A percentile compares a stretch with the other conserved stretches of the same genome.
phyloP scores from a whole-genome alignment of 805 yeast species.

The Wickerhamomyces canadensis region DNA sequence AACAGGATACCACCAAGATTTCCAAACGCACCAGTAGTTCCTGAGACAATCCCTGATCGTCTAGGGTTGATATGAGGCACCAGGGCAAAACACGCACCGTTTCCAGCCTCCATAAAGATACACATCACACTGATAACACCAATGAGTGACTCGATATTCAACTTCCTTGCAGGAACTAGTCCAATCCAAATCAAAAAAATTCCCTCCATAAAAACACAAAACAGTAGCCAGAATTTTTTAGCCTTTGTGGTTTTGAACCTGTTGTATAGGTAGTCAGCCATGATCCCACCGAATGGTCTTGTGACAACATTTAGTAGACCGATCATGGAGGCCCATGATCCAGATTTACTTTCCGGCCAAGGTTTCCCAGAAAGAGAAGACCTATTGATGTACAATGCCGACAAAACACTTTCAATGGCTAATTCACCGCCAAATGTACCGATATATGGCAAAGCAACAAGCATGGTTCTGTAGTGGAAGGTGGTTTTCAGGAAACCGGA shows the following conservation, averaged over 20 bases:
- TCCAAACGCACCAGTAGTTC: constrained; percentile 32
- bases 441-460: constrained; percentile 23
- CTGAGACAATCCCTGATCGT: constrained; percentile 33
- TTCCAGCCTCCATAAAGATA: constrained; percentile 33
- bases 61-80: constrained; percentile 31
- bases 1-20: constrained; percentile 32
- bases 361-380: constrained; percentile 6
- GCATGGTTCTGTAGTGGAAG: constrained; percentile 25
- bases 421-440: constrained; percentile 28
- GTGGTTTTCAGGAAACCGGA: constrained; percentile 13
- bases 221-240: constrained; percentile 29
- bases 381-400: constrained; percentile 19
- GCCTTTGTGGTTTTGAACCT: constrained; percentile 25
- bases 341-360: constrained; percentile 23
- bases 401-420: constrained; percentile 24
- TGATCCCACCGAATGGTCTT: constrained; percentile 26
- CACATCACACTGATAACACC: constrained; percentile 27
- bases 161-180: constrained; percentile 15
- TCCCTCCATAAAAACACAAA: constrained; percentile 27
- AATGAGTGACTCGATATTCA: constrained; percentile 26
- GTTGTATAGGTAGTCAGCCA: constrained; percentile 26
- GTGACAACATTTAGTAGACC: constrained; percentile 27
- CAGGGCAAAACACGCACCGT: constrained; percentile 32
- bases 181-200: constrained; percentile 32
- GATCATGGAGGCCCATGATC: constrained; percentile 29